Evolutionary conservation across 129 eudicot genomes (phyloP), one percentile per base, ranked within the genome.

Genomic region (Tagetes patula): DNA sequence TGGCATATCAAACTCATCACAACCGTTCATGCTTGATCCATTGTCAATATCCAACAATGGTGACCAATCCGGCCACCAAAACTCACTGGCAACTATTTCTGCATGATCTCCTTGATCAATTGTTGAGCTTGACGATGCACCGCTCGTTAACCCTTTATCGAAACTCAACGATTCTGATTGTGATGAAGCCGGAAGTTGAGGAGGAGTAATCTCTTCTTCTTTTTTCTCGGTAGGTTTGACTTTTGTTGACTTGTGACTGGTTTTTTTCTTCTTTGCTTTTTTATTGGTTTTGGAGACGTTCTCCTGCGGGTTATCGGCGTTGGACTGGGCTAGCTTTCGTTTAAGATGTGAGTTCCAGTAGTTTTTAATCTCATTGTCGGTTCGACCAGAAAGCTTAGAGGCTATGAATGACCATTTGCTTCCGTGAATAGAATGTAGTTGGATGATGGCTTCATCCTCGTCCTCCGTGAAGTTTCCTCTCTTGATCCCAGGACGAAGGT

Each of bases 331-430:
- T 20, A 6, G 53, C 46, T 70, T 81, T 13, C 52, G 77, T 43
- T 77, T 76, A 45, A 81, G 84, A 75, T 81, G 84, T n/a, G 84
- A 75, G 42, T 81, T 81, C 84, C 84, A 81, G 73, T 81, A 76
- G 69, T 81, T 81, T 11, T 81, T 81, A 58, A 81, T 81, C 80
- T 81, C 84, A 70, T 81, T 81, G 74, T 81, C 84, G 2, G 84
- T 81, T 70, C 84, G 78, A 58, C 84, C 84, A 1, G 56, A 30
- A 12, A 81, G 80, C 41, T 71, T 77, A 0, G 74, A 58, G 46
- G 84, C 84, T 45, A 81, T 81, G 47, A 75, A 41, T 12, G 84
- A 81, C 84, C 84, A 81, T 5, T 78, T 77, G 64, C 58, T 81
- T 9, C 84, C 84, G 20, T 81, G 84, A 60, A 75, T 43, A 1